These are phyloP conservation scores for Rhizopogon vulgaris DNA, from an alignment of 768 basidiomycete species.

Conservation along the genomic window DNA sequence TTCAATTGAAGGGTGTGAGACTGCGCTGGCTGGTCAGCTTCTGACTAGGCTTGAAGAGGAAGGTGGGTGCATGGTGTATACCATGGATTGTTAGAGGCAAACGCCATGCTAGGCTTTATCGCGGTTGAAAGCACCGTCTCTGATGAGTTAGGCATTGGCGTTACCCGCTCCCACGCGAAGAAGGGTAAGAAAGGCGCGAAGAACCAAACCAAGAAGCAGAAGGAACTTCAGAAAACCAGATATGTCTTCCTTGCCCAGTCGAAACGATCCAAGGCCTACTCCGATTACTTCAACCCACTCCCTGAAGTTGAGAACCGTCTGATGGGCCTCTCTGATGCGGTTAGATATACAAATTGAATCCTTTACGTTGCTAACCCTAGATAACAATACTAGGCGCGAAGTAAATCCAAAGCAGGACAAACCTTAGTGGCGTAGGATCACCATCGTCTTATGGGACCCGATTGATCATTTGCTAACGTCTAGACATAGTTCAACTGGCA, in stretches of 20 bases:
- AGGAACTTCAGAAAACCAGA: slow-evolving; percentile 47
- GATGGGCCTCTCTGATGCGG: slow-evolving; percentile 55
- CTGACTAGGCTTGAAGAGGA: slow-evolving; percentile 66
- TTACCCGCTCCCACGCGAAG: slow-evolving; percentile 31
- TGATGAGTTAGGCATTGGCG: slow-evolving; percentile 42
- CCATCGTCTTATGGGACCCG: not conserved
- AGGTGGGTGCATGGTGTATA: slow-evolving; percentile 34
- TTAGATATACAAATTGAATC: slow-evolving; percentile 21
- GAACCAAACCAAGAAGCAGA: slow-evolving; percentile 39
- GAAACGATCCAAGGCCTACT: slow-evolving; percentile 41
- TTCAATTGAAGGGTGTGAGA: slow-evolving; percentile 40
- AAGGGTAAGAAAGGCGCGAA: slow-evolving; percentile 38
- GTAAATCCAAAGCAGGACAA: not conserved
- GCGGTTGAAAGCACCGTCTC: slow-evolving; percentile 39
- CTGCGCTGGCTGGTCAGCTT: slow-evolving; percentile 51
- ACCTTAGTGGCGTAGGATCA: slow-evolving; percentile 2
- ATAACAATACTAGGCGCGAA: not conserved
- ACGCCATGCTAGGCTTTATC: slow-evolving; percentile 47
- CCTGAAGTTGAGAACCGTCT: slow-evolving; percentile 52
- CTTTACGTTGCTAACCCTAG: not conserved
- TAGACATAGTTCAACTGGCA: not conserved
- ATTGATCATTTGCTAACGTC: not conserved
- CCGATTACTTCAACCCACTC: slow-evolving; percentile 65
- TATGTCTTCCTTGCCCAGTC: slow-evolving; percentile 53
- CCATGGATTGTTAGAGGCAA: not conserved